Base-by-base conservation (phyloP, 2,329 filamentous ascomycete genomes). In the Epichloe coenophiala region DNA sequence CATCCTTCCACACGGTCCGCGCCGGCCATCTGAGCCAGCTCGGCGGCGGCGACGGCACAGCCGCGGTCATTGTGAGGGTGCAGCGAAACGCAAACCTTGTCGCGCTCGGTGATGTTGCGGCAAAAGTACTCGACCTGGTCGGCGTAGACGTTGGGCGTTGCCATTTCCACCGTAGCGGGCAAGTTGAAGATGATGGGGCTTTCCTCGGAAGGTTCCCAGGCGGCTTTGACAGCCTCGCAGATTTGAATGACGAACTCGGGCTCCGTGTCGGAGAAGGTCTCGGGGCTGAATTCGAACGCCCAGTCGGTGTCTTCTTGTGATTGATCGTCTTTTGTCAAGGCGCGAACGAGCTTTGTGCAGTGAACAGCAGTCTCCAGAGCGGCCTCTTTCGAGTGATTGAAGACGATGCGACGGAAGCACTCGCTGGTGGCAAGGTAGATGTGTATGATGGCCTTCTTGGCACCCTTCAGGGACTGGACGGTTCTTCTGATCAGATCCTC, bases 51-150 rank as follows among this genome's bases (percentile, higher is more conserved):
- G 3, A 46, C 47, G 4, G 36, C 15, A 5, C 21, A 31, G 7
- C 91, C 91, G 55, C 93, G 78, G 66, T 97, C 93, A 63, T 97
- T 97, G 70, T 98, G 91, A 8, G 88, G 87, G 66, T 97, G 93
- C 49, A 97, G 77, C 54, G 87, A 94, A 8, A 97, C 86, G 60
- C 83, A 87, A 47, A 95, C 77, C 71, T 89, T 93, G 61, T 95
- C 84, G 48, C 90, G 77, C 67, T 95, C 86, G 0, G 77, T 77
- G 63, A 97, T 89, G 64, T 91, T 77, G 48, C 76, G 80, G 72
- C 88, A 95, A 69, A 98, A 98, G 71, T 88, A 95, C 66, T 98
- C 93, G 55, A 98, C 87, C 71, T 94, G 86, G 63, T 98, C 93
- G 47, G 93, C 93, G 65, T 93, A 98, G 45, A 96, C 79, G 65